Conservation (phyloP, 257 asterid species). For the Vinca minor region DNA sequence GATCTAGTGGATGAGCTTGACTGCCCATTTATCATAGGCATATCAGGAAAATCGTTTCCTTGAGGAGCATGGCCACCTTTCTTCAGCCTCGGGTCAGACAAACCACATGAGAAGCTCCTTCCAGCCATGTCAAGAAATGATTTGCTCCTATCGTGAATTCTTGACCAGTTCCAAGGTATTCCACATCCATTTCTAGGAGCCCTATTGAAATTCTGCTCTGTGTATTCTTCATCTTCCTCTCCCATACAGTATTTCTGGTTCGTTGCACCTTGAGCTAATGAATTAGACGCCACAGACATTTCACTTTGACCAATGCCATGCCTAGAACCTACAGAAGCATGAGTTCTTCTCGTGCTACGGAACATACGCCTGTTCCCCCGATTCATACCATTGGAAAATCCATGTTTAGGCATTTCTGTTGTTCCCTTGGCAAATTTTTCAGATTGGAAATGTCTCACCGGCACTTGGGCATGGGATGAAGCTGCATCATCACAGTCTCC, state of each 20-base stretch:
- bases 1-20: slow-evolving; percentile 68
- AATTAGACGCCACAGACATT: slow-evolving; percentile 86
- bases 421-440: slow-evolving; percentile 30
- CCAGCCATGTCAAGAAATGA: slow-evolving; percentile 88
- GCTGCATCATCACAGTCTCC: slow-evolving; percentile 58
- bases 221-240: slow-evolving; percentile 39
- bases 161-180: slow-evolving; percentile 92
- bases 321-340: slow-evolving; percentile 38
- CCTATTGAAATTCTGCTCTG: slow-evolving; percentile 31
- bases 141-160: slow-evolving; percentile 82
- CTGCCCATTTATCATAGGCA: slow-evolving; percentile 45
- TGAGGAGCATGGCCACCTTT: slow-evolving; percentile 32
- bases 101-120: slow-evolving; percentile 82
- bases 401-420: slow-evolving; percentile 24
- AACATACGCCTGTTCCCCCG: slow-evolving; percentile 68
- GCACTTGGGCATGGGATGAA: slow-evolving; percentile 36
- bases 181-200: slow-evolving; percentile 78
- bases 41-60: slow-evolving; percentile 33
- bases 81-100: slow-evolving; percentile 63
- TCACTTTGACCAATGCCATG: slow-evolving; percentile 54
- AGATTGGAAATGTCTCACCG: slow-evolving; percentile 26
- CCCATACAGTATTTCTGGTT: slow-evolving; percentile 27
- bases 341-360: slow-evolving; percentile 62
- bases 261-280: slow-evolving; percentile 42
- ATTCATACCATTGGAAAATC: slow-evolving; percentile 29